Conservation (phyloP, 805 yeast genomes). For the Monosporozyma aquatica region DNA sequence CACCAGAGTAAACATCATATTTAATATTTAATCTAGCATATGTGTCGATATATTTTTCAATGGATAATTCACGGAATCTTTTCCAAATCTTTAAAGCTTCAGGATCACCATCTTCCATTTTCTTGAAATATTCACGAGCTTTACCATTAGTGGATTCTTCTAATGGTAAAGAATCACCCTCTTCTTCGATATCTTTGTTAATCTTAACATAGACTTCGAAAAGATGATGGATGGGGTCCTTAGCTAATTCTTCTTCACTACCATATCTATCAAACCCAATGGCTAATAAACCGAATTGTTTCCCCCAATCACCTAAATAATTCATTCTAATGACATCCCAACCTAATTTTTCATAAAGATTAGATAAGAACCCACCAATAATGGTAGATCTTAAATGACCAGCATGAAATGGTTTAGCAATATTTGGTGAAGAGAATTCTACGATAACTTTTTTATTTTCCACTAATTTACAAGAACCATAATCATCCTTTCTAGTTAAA, state of each 20-base stretch:
- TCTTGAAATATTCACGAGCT: constrained; percentile 80
- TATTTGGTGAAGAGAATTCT: constrained; percentile 94
- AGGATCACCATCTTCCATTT: constrained; percentile 88
- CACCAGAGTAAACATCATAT: constrained; percentile 88
- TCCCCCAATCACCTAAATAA: constrained; percentile 98
- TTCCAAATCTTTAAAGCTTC: constrained; percentile 74
- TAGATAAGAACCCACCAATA: constrained; percentile 89
- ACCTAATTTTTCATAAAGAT: constrained; percentile 81
- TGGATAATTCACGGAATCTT: constrained; percentile 79
- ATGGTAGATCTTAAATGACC: constrained; percentile 96
- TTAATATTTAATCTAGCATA: constrained; percentile 85
- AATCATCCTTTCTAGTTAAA: constrained; percentile 46
- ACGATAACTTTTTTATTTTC: constrained; percentile 59
- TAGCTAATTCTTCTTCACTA: constrained; percentile 52
- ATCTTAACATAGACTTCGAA: constrained; percentile 86
- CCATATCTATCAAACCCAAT: constrained; percentile 87
- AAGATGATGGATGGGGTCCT: constrained; percentile 86
- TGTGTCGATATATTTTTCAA: constrained; percentile 73
- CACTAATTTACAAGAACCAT: constrained; percentile 72
- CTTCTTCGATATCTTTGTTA: constrained; percentile 60
- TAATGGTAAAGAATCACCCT: constrained; percentile 41
- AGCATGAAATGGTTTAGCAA: constrained; percentile 98
- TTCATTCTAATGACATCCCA: constrained; percentile 85
- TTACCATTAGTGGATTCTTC: constrained; percentile 55
- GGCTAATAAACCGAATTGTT: constrained; percentile 92